These are phyloP conservation scores for Brassica rapa DNA, from an alignment of 345 rosid genomes.

Conservation along the genomic window DNA sequence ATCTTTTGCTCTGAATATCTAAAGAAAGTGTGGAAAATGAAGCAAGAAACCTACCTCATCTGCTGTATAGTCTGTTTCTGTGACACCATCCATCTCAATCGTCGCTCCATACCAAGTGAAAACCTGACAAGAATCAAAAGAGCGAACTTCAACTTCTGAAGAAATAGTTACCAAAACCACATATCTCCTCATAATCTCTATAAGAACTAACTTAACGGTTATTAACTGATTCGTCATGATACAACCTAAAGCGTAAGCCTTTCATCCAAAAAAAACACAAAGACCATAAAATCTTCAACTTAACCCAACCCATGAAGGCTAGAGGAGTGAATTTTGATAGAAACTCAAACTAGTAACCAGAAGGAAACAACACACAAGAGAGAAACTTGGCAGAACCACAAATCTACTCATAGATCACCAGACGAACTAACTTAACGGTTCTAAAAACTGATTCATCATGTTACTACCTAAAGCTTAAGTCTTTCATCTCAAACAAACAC, in stretches of 20 bases:
- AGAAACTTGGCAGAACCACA: background rate
- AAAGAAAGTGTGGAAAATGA: background rate
- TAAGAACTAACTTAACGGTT: background rate
- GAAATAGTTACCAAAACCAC: background rate
- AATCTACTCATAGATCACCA: background rate
- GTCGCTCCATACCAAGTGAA: conserved; percentile 97
- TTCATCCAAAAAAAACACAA: conserved; percentile 7
- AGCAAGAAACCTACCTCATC: conserved; percentile 64
- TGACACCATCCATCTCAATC: conserved; percentile 78
- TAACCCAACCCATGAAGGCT: background rate
- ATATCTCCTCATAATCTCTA: background rate
- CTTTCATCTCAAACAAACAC: background rate
- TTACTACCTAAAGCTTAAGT: background rate
- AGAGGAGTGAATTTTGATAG: background rate
- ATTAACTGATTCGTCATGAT: background rate
- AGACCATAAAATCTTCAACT: background rate
- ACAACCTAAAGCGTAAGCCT: conserved; percentile 11
- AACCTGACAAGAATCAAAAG: conserved; percentile 49
- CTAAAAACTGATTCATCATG: background rate
- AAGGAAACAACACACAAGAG: background rate
- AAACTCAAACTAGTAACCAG: background rate
- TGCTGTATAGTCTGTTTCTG: conserved; percentile 91
- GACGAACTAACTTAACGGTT: background rate
- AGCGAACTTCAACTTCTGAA: background rate
- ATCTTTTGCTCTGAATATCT: background rate